Percentiles rank a stretch among this genome's conserved stretches.
Evolutionary conservation across 257 asterid genomes (phyloP).

Genomic region (Parsonsia alboflavescens): DNA sequence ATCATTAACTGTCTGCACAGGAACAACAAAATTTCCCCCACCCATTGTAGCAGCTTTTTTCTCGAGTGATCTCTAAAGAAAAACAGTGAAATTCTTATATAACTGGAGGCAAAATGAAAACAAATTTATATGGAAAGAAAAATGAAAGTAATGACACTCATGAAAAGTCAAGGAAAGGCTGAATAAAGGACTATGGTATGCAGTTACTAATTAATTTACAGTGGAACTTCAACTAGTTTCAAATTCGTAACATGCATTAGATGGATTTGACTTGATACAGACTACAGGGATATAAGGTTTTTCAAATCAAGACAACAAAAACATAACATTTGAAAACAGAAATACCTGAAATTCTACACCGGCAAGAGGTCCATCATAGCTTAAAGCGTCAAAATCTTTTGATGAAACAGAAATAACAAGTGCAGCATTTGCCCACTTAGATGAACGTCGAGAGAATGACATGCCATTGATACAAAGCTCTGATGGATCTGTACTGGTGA

Average conservation of each 20-base stretch:
- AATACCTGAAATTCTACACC: conserved; percentile 90
- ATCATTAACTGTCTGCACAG: conserved; percentile 75
- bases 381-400: conserved; percentile 61
- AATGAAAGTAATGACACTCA: not conserved
- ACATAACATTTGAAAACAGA: not conserved
- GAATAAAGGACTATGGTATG: not conserved
- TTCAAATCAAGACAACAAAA: not conserved
- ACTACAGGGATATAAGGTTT: not conserved
- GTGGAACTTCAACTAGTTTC: too few relatives aligned
- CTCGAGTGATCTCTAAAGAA: conserved; percentile 57
- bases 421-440: conserved; percentile 96
- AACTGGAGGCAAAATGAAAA: not conserved
- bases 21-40: conserved; percentile 90
- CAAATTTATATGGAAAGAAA: not conserved
- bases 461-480: conserved; percentile 92
- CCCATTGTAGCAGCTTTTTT: conserved; percentile 82
- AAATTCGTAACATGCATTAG: too few relatives aligned
- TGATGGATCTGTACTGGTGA: conserved; percentile 80
- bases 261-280: not conserved
- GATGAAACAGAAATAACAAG: conserved; percentile 72
- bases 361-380: conserved; percentile 73
- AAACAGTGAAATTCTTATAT: conserved; percentile 8
- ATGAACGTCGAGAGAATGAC: conserved; percentile 92
- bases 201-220: not conserved
- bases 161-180: not conserved